Evolutionary conservation across 257 asterid species (phyloP).

Genomic region (Solanum gandarillasii): DNA sequence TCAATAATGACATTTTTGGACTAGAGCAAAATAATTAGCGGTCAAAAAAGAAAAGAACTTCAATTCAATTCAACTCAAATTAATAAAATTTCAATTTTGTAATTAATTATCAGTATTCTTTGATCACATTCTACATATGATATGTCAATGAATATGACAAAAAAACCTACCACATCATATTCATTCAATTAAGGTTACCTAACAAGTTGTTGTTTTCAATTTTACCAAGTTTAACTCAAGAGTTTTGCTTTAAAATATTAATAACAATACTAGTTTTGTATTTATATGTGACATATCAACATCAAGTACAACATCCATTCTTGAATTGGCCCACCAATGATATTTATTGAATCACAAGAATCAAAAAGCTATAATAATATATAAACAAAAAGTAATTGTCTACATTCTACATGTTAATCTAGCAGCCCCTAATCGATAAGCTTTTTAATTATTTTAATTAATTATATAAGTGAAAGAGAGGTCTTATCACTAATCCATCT

Average conservation of each 20-base stretch:
- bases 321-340: background rate
- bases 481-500: background rate
- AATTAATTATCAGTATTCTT: background rate
- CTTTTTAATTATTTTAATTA: background rate
- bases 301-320: background rate
- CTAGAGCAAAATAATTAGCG: background rate
- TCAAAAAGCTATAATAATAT: background rate
- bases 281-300: background rate
- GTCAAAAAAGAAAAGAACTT: background rate
- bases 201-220: background rate
- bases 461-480: background rate
- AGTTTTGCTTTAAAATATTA: background rate
- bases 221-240: background rate
- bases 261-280: background rate
- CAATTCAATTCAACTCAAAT: background rate
- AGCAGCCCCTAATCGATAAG: background rate
- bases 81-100: background rate
- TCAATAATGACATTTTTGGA: background rate
- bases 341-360: background rate
- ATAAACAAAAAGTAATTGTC: background rate
- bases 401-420: background rate
- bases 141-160: background rate
- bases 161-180: background rate
- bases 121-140: background rate
- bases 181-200: background rate